Evolutionary conservation across 164 flowering plant genomes (phyloP).

Genomic region (Umbilicus rupestris): DNA sequence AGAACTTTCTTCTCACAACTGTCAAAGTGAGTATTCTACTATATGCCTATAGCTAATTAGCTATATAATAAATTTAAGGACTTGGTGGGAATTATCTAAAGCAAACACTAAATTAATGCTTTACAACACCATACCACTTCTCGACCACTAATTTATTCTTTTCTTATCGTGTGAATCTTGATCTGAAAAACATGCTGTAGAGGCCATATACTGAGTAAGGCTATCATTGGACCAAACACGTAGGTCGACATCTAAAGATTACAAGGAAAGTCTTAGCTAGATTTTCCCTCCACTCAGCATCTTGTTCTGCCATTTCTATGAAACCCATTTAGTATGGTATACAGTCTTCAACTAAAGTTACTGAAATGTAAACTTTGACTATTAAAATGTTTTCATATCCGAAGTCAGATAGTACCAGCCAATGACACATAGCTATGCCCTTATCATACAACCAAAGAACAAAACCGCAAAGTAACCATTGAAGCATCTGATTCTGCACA

Average conservation of each 20-base stretch:
- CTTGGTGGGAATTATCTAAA: neutral
- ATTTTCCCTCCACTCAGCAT: neutral
- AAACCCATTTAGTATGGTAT: no score
- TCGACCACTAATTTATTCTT: neutral
- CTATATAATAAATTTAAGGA: neutral
- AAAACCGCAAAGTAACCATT: neutral
- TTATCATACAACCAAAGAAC: neutral
- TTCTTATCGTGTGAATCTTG: neutral
- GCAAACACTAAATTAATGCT: neutral
- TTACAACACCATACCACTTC: neutral
- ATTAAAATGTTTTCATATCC: no score
- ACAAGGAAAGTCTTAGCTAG: neutral
- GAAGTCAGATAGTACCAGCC: no score
- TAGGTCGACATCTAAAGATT: neutral
- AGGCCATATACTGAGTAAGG: neutral
- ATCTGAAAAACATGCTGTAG: neutral
- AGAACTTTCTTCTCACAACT: neutral
- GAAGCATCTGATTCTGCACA: neutral
- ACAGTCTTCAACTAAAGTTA: no score
- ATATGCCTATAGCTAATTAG: no score
- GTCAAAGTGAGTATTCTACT: neutral
- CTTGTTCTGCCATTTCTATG: neutral
- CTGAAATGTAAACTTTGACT: no score
- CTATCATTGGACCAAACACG: neutral
- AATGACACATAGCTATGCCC: neutral